Evolutionary conservation across 257 asterid species (phyloP).

Genomic region (Verbascum thapsus): DNA sequence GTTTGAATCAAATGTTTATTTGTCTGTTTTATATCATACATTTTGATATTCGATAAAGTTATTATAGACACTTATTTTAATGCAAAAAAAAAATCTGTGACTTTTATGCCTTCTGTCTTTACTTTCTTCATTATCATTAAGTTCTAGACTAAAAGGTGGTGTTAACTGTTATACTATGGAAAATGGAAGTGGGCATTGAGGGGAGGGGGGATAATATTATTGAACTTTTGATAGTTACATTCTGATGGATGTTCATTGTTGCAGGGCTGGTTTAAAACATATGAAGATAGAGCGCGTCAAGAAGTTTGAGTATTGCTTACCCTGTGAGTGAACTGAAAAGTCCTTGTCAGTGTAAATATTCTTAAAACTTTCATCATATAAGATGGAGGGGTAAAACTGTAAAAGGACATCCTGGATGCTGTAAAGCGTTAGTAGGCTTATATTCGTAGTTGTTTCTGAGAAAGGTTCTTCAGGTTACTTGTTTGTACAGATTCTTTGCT

Average conservation of each 20-base stretch:
- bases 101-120: background rate
- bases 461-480: background rate
- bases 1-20: background rate
- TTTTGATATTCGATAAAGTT: background rate
- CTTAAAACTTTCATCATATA: background rate
- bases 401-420: background rate
- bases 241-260: constrained; percentile 16
- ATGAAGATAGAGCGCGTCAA: constrained; percentile 79
- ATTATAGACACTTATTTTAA: background rate
- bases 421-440: background rate
- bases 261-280: constrained; percentile 89
- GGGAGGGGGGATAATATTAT: background rate
- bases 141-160: background rate
- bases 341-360: background rate
- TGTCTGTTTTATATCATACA: background rate
- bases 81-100: background rate
- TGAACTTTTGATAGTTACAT: background rate
- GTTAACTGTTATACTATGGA: background rate
- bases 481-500: background rate
- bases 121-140: background rate
- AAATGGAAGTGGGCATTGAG: background rate
- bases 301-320: constrained; percentile 91
- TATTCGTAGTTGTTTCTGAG: background rate
- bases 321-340: constrained; percentile 56
- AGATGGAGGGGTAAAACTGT: background rate